Conservation (phyloP, 768 basidiomycete genomes). For the Tulasnella sp. region DNA sequence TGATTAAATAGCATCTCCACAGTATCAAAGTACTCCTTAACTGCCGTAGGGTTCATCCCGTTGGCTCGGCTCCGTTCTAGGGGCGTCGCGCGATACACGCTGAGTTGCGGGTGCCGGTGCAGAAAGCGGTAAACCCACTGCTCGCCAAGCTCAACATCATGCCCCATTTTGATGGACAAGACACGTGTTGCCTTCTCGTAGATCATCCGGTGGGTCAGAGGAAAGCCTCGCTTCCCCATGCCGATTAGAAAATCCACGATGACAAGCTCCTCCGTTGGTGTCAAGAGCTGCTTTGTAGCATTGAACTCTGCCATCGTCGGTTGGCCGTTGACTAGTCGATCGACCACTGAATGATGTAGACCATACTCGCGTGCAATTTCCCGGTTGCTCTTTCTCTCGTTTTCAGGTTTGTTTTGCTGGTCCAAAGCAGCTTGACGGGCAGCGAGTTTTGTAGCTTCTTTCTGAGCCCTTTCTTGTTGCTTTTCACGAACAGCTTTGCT, state of each 20-base stretch:
- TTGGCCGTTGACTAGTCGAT: slow-evolving; percentile 17
- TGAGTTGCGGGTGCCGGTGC: not conserved
- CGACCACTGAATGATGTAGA: slow-evolving; percentile 17
- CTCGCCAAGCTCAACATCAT: not conserved
- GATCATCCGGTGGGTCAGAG: slow-evolving; percentile 25
- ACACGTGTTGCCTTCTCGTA: slow-evolving; percentile 28
- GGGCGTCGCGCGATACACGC: not conserved
- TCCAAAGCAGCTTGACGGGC: not conserved
- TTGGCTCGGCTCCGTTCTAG: slow-evolving; percentile 4
- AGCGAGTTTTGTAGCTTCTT: not conserved
- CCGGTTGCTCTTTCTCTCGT: not conserved
- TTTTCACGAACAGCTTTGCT: not conserved
- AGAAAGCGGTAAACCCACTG: slow-evolving; percentile 13
- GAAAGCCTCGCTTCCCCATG: slow-evolving; percentile 27
- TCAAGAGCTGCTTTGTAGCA: slow-evolving; percentile 23
- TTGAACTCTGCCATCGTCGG: slow-evolving; percentile 22
- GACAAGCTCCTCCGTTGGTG: slow-evolving; percentile 20
- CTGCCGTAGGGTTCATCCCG: not conserved
- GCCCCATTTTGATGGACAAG: not conserved
- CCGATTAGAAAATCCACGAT: not conserved
- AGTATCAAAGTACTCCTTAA: not conserved
- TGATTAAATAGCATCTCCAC: not conserved
- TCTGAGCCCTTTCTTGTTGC: not conserved
- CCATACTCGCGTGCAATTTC: not conserved
- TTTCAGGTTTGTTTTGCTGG: not conserved